A percentile compares a stretch with the other conserved stretches of the same genome.
Conservation (phyloP, 306 rosid genomes). For the Canavalia ensiformis region DNA sequence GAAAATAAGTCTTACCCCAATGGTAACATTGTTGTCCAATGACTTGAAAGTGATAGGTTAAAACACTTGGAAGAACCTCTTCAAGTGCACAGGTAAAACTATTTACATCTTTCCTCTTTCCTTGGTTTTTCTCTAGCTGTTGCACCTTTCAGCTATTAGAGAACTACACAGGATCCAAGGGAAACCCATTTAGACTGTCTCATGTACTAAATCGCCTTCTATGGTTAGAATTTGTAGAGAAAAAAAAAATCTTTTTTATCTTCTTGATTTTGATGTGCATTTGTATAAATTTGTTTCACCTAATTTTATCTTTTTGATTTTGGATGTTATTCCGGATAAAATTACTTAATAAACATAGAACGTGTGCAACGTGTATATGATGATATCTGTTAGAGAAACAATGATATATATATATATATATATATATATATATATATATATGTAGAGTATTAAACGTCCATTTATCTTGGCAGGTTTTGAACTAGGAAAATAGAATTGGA, state of each 20-base stretch:
- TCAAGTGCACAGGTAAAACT: too few species aligned
- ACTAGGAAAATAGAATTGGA: not conserved
- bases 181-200: not conserved
- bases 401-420: not conserved
- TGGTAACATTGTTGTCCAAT: too few species aligned
- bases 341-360: not conserved
- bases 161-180: too few species aligned
- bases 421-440: too few species aligned
- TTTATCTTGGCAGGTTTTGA: not conserved
- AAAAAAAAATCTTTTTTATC: not conserved
- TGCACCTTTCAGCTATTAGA: too few species aligned
- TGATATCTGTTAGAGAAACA: conserved; percentile 1
- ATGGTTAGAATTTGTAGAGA: not conserved
- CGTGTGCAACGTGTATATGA: not conserved
- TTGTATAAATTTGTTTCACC: conserved; percentile 2
- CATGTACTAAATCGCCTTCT: not conserved
- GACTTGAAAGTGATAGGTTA: too few species aligned
- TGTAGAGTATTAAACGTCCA: not conserved
- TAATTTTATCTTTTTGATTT: conserved; percentile 10
- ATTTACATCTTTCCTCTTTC: too few species aligned
- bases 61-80: too few species aligned
- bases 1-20: too few species aligned
- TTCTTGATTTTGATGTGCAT: conserved; percentile 21
- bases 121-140: too few species aligned
- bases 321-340: conserved; percentile 16